Evolutionary conservation across 306 rosid species (phyloP).

Genomic region (Dryas alaskensis): DNA sequence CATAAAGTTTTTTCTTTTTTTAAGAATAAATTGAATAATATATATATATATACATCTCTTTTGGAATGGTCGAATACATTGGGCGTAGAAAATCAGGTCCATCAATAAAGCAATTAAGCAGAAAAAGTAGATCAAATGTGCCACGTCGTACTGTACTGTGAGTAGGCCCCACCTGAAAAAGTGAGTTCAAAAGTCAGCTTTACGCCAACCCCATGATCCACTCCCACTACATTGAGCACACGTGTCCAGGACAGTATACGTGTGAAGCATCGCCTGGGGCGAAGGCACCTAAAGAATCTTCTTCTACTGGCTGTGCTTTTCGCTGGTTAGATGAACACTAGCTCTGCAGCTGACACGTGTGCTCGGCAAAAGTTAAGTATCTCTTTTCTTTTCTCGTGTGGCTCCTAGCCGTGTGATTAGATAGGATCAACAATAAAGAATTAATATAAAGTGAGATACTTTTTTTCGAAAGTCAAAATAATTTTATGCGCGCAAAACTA

Average conservation of each 20-base stretch:
- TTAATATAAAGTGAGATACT: too few relatives aligned
- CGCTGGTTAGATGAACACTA: background rate
- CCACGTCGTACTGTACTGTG: background rate
- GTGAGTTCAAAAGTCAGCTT: slow-evolving; percentile 18
- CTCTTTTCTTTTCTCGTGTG: background rate
- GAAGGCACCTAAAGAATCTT: background rate
- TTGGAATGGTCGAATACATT: background rate
- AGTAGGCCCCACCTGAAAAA: slow-evolving; percentile 11
- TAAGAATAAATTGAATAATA: too few relatives aligned
- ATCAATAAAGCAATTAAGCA: background rate
- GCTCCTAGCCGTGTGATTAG: background rate
- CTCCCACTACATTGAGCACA: background rate
- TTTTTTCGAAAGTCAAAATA: too few relatives aligned
- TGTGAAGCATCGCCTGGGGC: slow-evolving; percentile 1
- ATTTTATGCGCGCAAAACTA: too few relatives aligned
- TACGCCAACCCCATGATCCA: slow-evolving; percentile 4
- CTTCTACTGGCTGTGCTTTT: slow-evolving; percentile 15
- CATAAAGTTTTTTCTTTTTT: too few relatives aligned
- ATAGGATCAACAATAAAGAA: background rate
- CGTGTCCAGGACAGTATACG: background rate
- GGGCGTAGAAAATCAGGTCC: slow-evolving; percentile 3
- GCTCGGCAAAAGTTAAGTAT: background rate
- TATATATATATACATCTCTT: too few relatives aligned
- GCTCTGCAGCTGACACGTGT: slow-evolving; percentile 7
- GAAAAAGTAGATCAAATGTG: background rate